Base-by-base conservation (phyloP, 805 yeast genomes). In the Metschnikowia cerradonensis region DNA sequence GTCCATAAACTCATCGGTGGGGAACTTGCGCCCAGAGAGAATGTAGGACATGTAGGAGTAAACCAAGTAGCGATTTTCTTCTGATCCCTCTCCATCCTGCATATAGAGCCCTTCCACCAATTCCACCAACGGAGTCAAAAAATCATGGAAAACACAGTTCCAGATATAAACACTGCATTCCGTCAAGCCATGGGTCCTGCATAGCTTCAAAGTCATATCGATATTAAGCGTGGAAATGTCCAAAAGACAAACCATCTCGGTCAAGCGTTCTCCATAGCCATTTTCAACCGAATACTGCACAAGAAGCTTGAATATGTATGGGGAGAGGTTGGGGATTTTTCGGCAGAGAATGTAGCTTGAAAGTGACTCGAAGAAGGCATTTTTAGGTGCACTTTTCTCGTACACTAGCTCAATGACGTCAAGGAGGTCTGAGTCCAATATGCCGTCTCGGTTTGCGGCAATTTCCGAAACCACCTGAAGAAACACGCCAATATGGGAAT, bases 1-100 rank as follows among this genome's bases (percentile, higher is more conserved):
- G 3, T 64, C 70, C 20, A 85, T 72, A 17, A 66, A 64, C 30
- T 71, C 66, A 41, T 86, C 87, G 1, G 86, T 82, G 0, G 97
- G 97, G 63, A 84, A 92, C 52, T 84, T 86, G 49, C 94, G 72
- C 0, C 96, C 95, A 0, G 92, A 84, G 26, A 89, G 70, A 10
- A 83, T 69, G 59, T 81, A 86, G 0, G 90, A 77, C 52, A 91
- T 63, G 61, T 86, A 92, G 0, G 83, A 76, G 58, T 2, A 82
- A 69, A 54, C 73, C 73, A 33, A 55, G 54, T 1, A 34, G n/a
- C 48, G 53, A 17, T 46, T 34, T 4, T 51, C 57, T 22, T 37
- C 30, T 26, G 30, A 8, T 23, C 7, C 22, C 23, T 40, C 36
- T 19, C 32, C 39, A 14, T 20, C 34, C 1, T 39, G 19, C 22